Evolutionary conservation across 2,329 filamentous ascomycete genomes (phyloP).

Genomic region (Microdochium nivale): DNA sequence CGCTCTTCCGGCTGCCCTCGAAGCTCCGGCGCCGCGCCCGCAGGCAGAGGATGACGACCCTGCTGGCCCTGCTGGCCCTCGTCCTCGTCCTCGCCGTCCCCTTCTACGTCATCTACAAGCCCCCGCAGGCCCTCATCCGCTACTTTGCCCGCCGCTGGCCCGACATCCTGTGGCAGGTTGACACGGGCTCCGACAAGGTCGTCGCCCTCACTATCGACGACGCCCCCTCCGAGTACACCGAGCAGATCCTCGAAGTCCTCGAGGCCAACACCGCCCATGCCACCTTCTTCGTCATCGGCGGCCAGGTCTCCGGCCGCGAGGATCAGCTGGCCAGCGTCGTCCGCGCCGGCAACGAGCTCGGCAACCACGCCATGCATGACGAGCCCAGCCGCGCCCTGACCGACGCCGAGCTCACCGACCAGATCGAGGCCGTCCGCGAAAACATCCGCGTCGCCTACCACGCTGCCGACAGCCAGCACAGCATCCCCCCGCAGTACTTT

Average conservation of each 20-base stretch:
- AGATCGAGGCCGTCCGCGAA: constrained; percentile 55
- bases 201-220: constrained; percentile 85
- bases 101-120: constrained; percentile 72
- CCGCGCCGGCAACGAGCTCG: constrained; percentile 61
- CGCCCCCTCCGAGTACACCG: constrained; percentile 65
- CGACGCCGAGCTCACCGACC: constrained; percentile 46
- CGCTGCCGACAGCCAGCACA: constrained; percentile 16
- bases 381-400: constrained; percentile 60
- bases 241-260: constrained; percentile 62
- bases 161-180: constrained; percentile 68
- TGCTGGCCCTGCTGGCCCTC: constrained; percentile 31
- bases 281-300: constrained; percentile 85
- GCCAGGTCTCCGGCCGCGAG: constrained; percentile 55
- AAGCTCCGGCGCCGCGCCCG: constrained; percentile 49
- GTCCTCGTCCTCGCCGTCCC: constrained; percentile 25
- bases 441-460: constrained; percentile 25
- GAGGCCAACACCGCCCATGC: constrained; percentile 58
- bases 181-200: constrained; percentile 44
- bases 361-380: constrained; percentile 85
- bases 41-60: constrained; percentile 49
- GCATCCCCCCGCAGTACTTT: constrained; percentile 54
- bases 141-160: constrained; percentile 67
- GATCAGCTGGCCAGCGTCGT: constrained; percentile 48
- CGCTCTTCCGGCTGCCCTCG: constrained; percentile 45
- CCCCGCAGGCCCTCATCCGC: constrained; percentile 60